Evolutionary conservation across 768 basidiomycete genomes (phyloP).

Genomic region (Russula compacta): DNA sequence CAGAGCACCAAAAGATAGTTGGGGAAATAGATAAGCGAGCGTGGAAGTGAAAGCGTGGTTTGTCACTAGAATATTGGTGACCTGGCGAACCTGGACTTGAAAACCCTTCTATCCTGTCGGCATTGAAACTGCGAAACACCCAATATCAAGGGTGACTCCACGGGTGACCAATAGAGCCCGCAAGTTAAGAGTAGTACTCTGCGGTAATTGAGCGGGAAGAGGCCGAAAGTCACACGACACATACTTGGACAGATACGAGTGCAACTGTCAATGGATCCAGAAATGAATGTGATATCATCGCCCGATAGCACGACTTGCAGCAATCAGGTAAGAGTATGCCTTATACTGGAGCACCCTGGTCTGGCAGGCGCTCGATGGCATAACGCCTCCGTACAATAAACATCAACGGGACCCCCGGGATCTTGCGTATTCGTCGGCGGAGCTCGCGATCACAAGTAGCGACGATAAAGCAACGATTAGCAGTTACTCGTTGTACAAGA

Average conservation of each 20-base stretch:
- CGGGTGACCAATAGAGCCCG: neutral
- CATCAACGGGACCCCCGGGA: constrained; percentile 93
- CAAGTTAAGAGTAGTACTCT: neutral
- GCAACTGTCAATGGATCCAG: neutral
- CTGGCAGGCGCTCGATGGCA: constrained; percentile 91
- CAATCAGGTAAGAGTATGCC: neutral
- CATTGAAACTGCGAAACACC: neutral
- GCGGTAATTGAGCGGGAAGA: constrained; percentile 16
- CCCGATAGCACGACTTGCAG: neutral
- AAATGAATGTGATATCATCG: neutral
- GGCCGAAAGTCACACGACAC: neutral
- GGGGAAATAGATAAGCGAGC: neutral
- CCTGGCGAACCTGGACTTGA: neutral
- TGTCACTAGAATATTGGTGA: neutral
- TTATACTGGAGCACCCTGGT: constrained; percentile 70
- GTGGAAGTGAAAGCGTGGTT: neutral
- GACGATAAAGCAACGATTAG: constrained; percentile 94
- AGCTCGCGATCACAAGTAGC: constrained; percentile 97
- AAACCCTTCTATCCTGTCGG: neutral
- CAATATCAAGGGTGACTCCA: neutral
- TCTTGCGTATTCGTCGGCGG: constrained; percentile 82
- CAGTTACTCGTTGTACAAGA: constrained; percentile 88
- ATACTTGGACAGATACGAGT: neutral
- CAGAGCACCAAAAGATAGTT: neutral
- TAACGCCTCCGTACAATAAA: constrained; percentile 90